Evolutionary conservation across 192 early-diverging fungal genomes (phyloP).

Genomic region (Coemansia furcata): DNA sequence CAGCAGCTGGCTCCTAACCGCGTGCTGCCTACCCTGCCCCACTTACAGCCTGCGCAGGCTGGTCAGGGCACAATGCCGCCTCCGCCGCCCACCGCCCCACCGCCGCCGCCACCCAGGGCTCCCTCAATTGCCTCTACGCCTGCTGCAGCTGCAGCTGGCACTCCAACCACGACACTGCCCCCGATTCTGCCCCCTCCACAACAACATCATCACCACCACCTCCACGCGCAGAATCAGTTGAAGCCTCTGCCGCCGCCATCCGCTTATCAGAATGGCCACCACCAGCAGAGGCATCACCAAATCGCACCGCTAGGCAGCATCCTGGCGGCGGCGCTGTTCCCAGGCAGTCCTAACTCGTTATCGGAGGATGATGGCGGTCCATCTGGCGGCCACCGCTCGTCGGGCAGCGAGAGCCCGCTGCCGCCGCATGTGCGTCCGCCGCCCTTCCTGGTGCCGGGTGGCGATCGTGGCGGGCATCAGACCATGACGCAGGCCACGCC

Average conservation of each 20-base stretch:
- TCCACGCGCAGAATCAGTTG: slow-evolving; percentile 13
- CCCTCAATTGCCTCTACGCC: background rate
- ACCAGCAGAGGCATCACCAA: slow-evolving; percentile 17
- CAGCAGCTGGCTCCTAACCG: slow-evolving; percentile 23
- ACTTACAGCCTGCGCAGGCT: slow-evolving; percentile 41
- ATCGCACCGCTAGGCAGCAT: slow-evolving; percentile 46
- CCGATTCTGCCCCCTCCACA: slow-evolving; percentile 25
- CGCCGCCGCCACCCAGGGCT: slow-evolving; percentile 2
- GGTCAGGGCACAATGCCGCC: slow-evolving; percentile 48
- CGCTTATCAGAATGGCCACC: slow-evolving; percentile 11
- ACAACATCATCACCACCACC: no score
- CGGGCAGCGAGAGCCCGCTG: slow-evolving; percentile 50
- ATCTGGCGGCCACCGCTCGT: slow-evolving; percentile 44
- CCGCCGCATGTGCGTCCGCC: slow-evolving; percentile 36
- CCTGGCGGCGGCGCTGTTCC: slow-evolving; percentile 43
- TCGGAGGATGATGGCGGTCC: slow-evolving; percentile 42
- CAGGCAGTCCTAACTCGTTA: slow-evolving; percentile 46
- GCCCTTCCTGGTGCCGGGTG: slow-evolving; percentile 43
- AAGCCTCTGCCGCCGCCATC: background rate
- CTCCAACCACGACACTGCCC: slow-evolving; percentile 14
- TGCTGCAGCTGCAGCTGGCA: background rate
- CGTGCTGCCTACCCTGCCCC: slow-evolving; percentile 43
- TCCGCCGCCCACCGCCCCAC: slow-evolving; percentile 37
- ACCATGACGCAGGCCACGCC: slow-evolving; percentile 47
- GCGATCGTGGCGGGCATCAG: slow-evolving; percentile 52